phyloP scores from a whole-genome alignment of 2,329 filamentous ascomycete genomes.

The Alternaria sp. region DNA sequence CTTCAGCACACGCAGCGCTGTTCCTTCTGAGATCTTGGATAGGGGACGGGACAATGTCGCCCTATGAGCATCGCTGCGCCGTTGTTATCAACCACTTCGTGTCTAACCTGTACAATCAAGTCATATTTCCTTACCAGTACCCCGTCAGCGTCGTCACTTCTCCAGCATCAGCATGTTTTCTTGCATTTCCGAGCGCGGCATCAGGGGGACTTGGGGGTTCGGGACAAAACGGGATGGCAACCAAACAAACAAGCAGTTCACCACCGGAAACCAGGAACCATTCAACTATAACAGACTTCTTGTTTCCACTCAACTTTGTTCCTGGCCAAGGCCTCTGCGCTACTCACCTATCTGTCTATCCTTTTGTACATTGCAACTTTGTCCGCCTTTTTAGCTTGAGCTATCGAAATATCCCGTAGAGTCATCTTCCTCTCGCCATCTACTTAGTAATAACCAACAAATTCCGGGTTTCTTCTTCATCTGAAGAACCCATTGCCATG shows the following conservation, averaged over 20 bases:
- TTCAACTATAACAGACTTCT: neutral
- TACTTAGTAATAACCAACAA: neutral
- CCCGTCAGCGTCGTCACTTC: neutral
- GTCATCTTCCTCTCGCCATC: neutral
- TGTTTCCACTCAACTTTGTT: neutral
- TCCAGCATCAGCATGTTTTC: neutral
- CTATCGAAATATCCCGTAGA: neutral
- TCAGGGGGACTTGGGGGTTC: neutral
- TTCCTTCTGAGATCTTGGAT: slow-evolving; percentile 49
- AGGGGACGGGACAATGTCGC: slow-evolving; percentile 32
- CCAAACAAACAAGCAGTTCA: neutral
- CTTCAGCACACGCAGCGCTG: slow-evolving; percentile 46
- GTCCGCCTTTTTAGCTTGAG: neutral
- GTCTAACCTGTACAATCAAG: neutral
- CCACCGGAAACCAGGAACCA: neutral
- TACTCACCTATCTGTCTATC: neutral
- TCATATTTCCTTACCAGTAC: slow-evolving; percentile 4
- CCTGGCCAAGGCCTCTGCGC: neutral
- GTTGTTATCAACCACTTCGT: neutral
- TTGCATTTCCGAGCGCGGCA: slow-evolving; percentile 1
- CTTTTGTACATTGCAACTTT: neutral
- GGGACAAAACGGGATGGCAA: neutral
- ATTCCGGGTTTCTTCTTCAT: neutral
- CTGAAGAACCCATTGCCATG: neutral
- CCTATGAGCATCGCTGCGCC: slow-evolving; percentile 8